Percentiles rank a stretch among this genome's conserved stretches.
phyloP scores from a whole-genome alignment of 1,284 basidiomycete genomes.

The Ganoderma sinense region DNA sequence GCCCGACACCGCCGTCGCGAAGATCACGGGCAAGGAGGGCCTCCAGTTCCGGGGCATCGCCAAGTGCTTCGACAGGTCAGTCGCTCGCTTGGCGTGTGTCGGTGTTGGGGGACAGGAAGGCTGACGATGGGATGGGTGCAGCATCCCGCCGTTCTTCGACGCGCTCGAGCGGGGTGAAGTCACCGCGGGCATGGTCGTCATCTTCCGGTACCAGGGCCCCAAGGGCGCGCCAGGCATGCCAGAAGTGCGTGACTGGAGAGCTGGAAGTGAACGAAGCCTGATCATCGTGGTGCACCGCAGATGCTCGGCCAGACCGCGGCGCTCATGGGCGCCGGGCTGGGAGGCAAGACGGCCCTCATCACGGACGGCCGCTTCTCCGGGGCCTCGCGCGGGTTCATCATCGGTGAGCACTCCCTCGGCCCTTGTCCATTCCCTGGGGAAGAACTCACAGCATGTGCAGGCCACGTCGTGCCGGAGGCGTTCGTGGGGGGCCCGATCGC shows the following conservation, averaged over 20 bases:
- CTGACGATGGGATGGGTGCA: conserved; percentile 38
- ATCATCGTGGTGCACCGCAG: conserved; percentile 25
- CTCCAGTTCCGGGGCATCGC: conserved; percentile 83
- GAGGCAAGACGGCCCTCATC: conserved; percentile 90
- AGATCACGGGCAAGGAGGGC: conserved; percentile 97
- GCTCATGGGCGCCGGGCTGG: conserved; percentile 93
- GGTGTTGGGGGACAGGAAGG: neutral
- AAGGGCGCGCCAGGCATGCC: conserved; percentile 99
- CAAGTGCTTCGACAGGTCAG: conserved; percentile 78
- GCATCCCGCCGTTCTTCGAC: conserved; percentile 85
- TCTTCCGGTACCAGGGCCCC: conserved; percentile 95
- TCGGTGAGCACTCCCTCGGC: conserved; percentile 48
- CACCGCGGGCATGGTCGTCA: conserved; percentile 85
- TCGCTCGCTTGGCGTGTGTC: neutral
- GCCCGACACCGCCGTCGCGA: conserved; percentile 92
- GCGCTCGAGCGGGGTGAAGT: conserved; percentile 87
- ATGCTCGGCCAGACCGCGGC: conserved; percentile 86
- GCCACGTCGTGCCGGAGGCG: conserved; percentile 95
- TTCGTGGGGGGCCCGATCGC: conserved; percentile 94
- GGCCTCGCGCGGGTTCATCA: conserved; percentile 69
- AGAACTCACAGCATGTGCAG: conserved; percentile 42
- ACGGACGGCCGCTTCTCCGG: conserved; percentile 98
- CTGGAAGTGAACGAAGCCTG: neutral
- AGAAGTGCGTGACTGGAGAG: conserved; percentile 55
- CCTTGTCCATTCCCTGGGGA: neutral